These are phyloP conservation scores for Moricandia arvensis DNA, from an alignment of 345 rosid genomes.

Conservation along the genomic window DNA sequence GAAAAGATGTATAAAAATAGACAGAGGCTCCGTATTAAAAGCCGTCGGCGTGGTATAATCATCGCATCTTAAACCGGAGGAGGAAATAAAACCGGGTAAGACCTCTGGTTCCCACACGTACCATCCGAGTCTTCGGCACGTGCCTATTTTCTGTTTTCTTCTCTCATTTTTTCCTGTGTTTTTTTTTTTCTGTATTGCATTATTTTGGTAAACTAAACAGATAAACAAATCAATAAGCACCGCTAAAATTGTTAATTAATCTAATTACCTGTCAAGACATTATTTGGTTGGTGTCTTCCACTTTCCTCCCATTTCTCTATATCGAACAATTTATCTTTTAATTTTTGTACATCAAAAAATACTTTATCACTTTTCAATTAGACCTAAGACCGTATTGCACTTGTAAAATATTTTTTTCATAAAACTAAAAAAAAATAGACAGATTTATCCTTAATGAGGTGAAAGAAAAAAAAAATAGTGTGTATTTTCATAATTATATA, in stretches of 20 bases:
- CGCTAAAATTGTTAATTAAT: neutral
- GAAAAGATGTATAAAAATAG: conserved; percentile 18
- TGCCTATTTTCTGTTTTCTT: neutral
- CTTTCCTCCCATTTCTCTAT: neutral
- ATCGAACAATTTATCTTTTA: too few species aligned
- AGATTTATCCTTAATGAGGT: too few species aligned
- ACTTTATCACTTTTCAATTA: too few species aligned
- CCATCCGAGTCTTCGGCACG: conserved; percentile 33
- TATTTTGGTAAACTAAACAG: neutral
- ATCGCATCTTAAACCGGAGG: conserved; percentile 27
- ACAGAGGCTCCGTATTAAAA: conserved; percentile 12
- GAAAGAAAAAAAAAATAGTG: too few species aligned
- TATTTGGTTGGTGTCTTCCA: conserved; percentile 18
- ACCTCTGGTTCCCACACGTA: conserved; percentile 34
- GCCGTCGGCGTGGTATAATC: conserved; percentile 21
- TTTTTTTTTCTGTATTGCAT: neutral
- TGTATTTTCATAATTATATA: too few species aligned
- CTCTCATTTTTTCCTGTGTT: neutral
- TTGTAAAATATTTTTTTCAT: too few species aligned
- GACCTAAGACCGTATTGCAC: too few species aligned
- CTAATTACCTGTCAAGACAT: conserved; percentile 17
- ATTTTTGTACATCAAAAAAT: too few species aligned
- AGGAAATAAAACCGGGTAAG: conserved; percentile 15
- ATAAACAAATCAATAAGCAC: neutral
- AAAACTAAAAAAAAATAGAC: too few species aligned